A percentile compares a stretch with the other conserved stretches of the same genome.
Conservation (phyloP, 768 basidiomycete species). For the Leccinum imitatum region DNA sequence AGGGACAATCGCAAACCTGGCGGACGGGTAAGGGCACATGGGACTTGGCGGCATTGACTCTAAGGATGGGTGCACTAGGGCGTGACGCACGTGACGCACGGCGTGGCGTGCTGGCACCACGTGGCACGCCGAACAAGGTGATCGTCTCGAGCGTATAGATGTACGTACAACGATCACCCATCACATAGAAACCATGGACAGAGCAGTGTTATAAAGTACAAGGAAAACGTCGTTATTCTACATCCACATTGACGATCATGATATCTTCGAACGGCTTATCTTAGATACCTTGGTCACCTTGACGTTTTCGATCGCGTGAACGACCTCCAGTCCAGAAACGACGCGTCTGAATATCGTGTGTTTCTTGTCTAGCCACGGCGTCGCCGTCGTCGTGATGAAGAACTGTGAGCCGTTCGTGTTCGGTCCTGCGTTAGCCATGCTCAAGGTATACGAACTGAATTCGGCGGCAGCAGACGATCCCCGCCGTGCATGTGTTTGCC, state of each 20-base stretch:
- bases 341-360: constrained; percentile 93
- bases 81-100: constrained; percentile 16
- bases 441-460: constrained; percentile 85
- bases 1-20: constrained; percentile 46
- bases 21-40: constrained; percentile 70
- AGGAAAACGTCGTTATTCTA: constrained; percentile 45
- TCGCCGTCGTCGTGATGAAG: constrained; percentile 95
- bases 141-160: constrained; percentile 29
- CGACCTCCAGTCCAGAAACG: constrained; percentile 81
- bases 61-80: constrained; percentile 59
- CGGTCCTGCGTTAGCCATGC: constrained; percentile 93
- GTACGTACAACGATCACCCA: constrained; percentile 30
- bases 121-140: too few relatives aligned
- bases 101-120: background rate
- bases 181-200: constrained; percentile 39
- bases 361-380: constrained; percentile 90
- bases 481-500: background rate
- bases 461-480: constrained; percentile 2
- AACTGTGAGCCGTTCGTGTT: constrained; percentile 94
- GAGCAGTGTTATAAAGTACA: constrained; percentile 44
- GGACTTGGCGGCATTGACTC: constrained; percentile 67
- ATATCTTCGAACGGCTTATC: constrained; percentile 95
- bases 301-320: constrained; percentile 90
- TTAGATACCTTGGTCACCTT: constrained; percentile 63
- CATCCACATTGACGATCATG: constrained; percentile 79